Evolutionary conservation across 176 grass and related monocot species (phyloP).

Genomic region (Zoysia pacifica): DNA sequence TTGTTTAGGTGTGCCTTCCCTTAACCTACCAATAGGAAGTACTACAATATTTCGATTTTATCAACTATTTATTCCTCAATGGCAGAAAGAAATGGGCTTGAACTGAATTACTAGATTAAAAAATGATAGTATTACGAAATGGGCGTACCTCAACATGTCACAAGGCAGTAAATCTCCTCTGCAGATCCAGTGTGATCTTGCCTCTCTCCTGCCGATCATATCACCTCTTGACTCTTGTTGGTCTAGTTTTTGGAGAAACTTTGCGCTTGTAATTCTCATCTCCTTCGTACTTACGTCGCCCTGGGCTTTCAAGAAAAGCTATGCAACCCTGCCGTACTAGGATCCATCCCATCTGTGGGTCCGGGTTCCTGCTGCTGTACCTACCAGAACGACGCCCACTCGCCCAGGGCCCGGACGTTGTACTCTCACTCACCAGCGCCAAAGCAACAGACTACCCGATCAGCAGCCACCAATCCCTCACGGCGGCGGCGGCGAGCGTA

Average conservation of each 20-base stretch:
- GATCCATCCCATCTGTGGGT: neutral
- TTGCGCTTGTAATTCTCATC: neutral
- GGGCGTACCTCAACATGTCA: neutral
- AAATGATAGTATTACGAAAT: neutral
- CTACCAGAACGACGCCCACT: neutral
- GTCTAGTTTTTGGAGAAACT: neutral
- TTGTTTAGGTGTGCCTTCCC: neutral
- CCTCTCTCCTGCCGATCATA: neutral
- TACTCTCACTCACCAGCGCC: neutral
- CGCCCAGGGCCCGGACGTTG: neutral
- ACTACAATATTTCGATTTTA: neutral
- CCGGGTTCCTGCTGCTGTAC: neutral
- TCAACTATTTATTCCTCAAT: neutral
- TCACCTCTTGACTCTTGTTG: neutral
- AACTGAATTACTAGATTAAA: no score
- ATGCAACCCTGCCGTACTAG: neutral
- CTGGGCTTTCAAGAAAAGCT: constrained; percentile 23
- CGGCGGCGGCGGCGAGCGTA: neutral
- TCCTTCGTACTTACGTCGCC: neutral
- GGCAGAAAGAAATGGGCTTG: no score
- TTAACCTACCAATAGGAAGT: neutral
- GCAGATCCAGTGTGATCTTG: neutral
- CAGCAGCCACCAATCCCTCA: neutral
- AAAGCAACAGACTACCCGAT: neutral
- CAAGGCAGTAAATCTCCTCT: neutral